Conservation (phyloP, 306 rosid species). For the Cucumis sativus region DNA sequence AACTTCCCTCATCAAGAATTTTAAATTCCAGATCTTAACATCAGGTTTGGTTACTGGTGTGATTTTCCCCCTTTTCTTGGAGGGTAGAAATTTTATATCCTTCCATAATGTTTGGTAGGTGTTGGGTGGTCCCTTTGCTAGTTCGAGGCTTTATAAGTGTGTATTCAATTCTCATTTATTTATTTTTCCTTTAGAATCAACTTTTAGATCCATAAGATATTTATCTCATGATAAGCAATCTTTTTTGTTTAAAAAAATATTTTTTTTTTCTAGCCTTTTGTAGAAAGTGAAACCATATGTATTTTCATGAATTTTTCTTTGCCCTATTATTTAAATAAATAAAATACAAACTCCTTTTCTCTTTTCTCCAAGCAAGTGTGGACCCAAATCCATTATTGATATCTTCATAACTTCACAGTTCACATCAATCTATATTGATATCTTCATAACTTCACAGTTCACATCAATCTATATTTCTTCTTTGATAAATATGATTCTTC, state of each 20-base stretch:
- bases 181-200: not conserved
- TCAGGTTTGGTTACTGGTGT: not conserved
- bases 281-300: not conserved
- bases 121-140: constrained; percentile 1
- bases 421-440: too few species aligned
- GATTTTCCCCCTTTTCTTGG: not conserved
- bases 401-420: too few species aligned
- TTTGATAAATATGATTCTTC: not conserved
- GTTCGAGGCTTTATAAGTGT: not conserved
- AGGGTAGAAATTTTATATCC: not conserved
- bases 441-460: not conserved
- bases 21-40: not conserved
- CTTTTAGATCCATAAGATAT: not conserved
- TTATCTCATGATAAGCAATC: not conserved
- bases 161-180: constrained; percentile 9
- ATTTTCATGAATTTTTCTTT: not conserved
- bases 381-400: constrained; percentile 6
- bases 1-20: not conserved
- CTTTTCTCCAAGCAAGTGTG: not conserved
- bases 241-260: not conserved
- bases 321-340: not conserved
- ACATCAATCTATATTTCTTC: not conserved
- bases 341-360: not conserved
- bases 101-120: constrained; percentile 2
- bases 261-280: not conserved